Conservation (phyloP, 768 basidiomycete genomes). For the Strobilomyces dryophilus region DNA sequence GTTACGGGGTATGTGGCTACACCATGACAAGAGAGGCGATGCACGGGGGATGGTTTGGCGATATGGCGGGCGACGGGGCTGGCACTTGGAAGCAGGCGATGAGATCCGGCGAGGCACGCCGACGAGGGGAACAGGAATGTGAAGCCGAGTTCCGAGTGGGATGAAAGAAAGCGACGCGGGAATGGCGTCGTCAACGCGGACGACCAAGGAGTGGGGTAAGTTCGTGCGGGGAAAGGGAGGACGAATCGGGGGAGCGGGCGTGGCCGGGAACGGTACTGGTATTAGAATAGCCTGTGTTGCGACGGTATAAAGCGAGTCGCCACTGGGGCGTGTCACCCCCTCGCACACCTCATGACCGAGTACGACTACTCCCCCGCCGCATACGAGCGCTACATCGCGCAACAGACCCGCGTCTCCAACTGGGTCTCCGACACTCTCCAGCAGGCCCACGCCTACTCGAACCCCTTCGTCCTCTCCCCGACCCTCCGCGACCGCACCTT, state of each 20-base stretch:
- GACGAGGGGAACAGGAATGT: not conserved
- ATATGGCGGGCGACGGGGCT: conserved; percentile 7
- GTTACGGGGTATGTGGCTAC: not conserved
- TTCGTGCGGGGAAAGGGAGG: conserved; percentile 25
- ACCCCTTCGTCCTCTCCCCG: conserved; percentile 30
- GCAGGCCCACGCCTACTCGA: conserved; percentile 25
- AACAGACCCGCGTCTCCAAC: conserved; percentile 44
- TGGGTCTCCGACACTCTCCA: conserved; percentile 45
- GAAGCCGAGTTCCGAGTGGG: conserved; percentile 1
- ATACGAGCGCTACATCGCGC: conserved; percentile 41
- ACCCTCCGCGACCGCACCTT: conserved; percentile 28
- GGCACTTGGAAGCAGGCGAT: not conserved
- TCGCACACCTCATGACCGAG: conserved; percentile 43
- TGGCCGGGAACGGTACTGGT: not conserved
- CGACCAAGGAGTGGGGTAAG: conserved; percentile 20
- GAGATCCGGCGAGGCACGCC: conserved; percentile 11
- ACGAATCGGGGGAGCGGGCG: not conserved
- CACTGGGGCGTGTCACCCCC: conserved; percentile 6
- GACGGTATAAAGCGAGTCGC: conserved; percentile 8
- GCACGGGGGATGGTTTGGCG: conserved; percentile 1
- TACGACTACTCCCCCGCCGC: conserved; percentile 61
- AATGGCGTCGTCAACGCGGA: no score
- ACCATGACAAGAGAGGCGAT: not conserved
- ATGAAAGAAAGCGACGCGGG: conserved; percentile 3
- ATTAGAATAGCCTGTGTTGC: not conserved